phyloP scores from a whole-genome alignment of 306 rosid genomes.

The Vigna unguiculata region DNA sequence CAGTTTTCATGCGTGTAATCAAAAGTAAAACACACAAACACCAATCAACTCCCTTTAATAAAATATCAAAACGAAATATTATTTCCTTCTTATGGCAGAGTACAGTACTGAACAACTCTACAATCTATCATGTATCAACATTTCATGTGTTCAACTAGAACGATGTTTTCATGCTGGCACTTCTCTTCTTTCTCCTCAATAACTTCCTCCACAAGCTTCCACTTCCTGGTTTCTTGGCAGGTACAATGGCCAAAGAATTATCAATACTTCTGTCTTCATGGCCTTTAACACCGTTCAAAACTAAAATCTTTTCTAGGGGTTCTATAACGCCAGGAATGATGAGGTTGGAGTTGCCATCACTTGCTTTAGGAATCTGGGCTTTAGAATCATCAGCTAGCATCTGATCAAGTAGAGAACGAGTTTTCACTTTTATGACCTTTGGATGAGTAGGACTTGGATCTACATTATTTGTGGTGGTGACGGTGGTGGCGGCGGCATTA shows the following conservation, averaged over 20 bases:
- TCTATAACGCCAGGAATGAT: conserved; percentile 40
- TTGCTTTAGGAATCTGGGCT: conserved; percentile 51
- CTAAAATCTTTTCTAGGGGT: conserved; percentile 57
- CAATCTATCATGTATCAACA: conserved; percentile 23
- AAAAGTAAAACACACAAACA: conserved; percentile 49
- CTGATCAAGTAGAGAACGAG: conserved; percentile 71
- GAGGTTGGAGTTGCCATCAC: conserved; percentile 38
- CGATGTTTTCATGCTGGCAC: conserved; percentile 54
- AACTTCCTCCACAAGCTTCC: conserved; percentile 75
- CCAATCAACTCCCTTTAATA: conserved; percentile 28
- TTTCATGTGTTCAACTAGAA: conserved; percentile 51
- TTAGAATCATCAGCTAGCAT: conserved; percentile 71
- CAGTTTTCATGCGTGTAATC: conserved; percentile 39
- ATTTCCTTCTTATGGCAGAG: conserved; percentile 25
- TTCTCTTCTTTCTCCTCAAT: conserved; percentile 80
- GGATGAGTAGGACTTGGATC: conserved; percentile 40
- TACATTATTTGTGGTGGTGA: not conserved
- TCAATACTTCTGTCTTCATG: conserved; percentile 44
- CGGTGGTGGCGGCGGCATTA: not conserved
- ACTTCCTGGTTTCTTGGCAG: conserved; percentile 58
- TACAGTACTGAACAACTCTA: conserved; percentile 39
- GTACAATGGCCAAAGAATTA: conserved; percentile 66
- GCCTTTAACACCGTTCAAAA: conserved; percentile 47
- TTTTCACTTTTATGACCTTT: conserved; percentile 48
- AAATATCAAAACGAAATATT: not conserved